Evolutionary conservation across 805 yeast species (phyloP).

Genomic region (Schizosaccharomyces lindneri): DNA sequence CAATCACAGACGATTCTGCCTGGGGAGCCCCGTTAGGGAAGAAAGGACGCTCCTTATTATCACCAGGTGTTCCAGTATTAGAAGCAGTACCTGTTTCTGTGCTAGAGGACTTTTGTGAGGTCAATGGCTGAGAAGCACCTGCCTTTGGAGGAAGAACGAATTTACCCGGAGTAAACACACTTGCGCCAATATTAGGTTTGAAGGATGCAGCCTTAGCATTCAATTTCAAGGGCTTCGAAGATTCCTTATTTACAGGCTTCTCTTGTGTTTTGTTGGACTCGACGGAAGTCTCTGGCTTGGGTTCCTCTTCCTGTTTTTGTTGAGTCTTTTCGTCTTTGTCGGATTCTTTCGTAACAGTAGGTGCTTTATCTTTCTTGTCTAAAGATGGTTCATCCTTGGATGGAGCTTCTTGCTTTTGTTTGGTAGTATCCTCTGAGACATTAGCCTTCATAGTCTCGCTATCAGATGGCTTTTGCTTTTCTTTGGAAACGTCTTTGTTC

Average conservation of each 20-base stretch:
- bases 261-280: no score
- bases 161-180: slow-evolving; percentile 29
- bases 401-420: no score
- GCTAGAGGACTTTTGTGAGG: not conserved
- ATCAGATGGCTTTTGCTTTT: not conserved
- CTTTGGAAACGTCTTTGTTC: not conserved
- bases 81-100: not conserved
- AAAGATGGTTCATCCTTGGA: no score
- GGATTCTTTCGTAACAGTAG: no score
- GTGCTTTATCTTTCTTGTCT: no score
- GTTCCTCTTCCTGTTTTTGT: no score
- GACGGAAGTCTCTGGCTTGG: no score
- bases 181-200: slow-evolving; percentile 47
- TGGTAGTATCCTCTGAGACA: no score
- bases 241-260: no score
- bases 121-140: not conserved
- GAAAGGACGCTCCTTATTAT: not conserved
- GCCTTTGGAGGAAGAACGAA: not conserved
- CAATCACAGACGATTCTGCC: not conserved
- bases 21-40: not conserved
- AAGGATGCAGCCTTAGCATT: slow-evolving; percentile 36
- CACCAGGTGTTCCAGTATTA: not conserved
- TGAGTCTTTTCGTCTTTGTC: no score
- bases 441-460: no score
- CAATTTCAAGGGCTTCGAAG: slow-evolving; percentile 20